Conservation (phyloP, 2,329 filamentous ascomycete genomes). For the Colletotrichum trifolii region DNA sequence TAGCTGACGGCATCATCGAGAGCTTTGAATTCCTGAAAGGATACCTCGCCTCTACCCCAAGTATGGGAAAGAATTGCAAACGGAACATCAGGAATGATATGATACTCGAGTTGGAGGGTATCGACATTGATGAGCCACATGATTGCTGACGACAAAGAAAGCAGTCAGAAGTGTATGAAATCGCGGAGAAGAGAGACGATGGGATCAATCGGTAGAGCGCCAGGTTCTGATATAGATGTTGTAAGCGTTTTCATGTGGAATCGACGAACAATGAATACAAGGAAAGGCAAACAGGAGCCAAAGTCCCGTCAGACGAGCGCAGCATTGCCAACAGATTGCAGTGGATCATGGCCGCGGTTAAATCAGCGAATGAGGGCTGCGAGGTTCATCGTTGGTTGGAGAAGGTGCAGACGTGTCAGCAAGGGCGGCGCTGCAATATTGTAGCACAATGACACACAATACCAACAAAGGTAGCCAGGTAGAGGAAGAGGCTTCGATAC, state of each 20-base stretch:
- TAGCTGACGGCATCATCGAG: neutral
- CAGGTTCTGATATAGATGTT: no score
- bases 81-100: constrained; percentile 13
- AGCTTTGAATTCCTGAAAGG: constrained; percentile 6
- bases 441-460: no score
- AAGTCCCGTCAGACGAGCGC: no score
- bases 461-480: no score
- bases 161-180: neutral
- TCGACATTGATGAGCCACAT: constrained; percentile 26
- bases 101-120: constrained; percentile 9
- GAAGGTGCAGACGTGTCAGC: neutral
- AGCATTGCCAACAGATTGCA: neutral
- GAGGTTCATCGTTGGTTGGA: neutral
- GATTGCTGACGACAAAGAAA: neutral
- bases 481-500: no score
- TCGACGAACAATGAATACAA: no score
- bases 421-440: neutral
- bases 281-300: no score
- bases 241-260: no score
- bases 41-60: constrained; percentile 35
- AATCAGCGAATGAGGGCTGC: neutral
- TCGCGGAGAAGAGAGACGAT: neutral
- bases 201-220: no score
- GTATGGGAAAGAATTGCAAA: constrained; percentile 40
- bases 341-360: neutral